Base-by-base conservation (phyloP, 1,284 basidiomycete species). In the Chondrostereum purpureum region DNA sequence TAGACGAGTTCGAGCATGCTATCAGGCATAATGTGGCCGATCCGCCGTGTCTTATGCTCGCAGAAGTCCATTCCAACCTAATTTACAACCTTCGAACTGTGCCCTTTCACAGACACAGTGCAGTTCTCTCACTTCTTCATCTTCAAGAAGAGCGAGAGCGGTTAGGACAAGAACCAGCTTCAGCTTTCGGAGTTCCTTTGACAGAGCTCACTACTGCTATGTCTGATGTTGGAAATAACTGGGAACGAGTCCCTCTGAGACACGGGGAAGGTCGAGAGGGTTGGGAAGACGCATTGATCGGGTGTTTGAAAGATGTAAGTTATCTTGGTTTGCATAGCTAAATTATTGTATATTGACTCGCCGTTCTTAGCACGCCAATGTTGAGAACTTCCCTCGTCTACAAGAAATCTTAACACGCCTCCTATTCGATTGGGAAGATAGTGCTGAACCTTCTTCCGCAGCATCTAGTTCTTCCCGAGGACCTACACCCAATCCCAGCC, bases 1-100 rank as follows among this genome's bases (percentile, higher is more conserved):
- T 98, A 55, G 96, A 99, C 62, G 96, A 98, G 56, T 92, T 88
- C 59, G 92, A 95, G 59, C 78, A 83, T 49, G 86, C 92, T 0
- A 69, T 99, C 20, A 81, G 84, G 42, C 95, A 99, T 62, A 71
- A 75, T 12, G 68, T 78, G 42, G 57, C 69, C 27, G 88, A 91
- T 23, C 75, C 83, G 2, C 74, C 83, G 1, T 93, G 92, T 55
- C 59, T 75, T 23, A 71, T 99, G 35, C 74, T 98, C 33, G 80
- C 80, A 43, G 96, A 98, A 63, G 76, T 96, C 27, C 94, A 99
- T 63, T 84, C 88, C 0, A 79, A 80, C 0, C 78, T 99, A 33
- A 83, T 98, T 51, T 95, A 94, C 63, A 82, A 88, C 53, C 74
- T 98, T 23, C 80, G 86, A 22, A 93, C 94, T 31, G 73, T 89